Base-by-base conservation (phyloP, 2,329 filamentous ascomycete species). In the Trichoderma gracile region DNA sequence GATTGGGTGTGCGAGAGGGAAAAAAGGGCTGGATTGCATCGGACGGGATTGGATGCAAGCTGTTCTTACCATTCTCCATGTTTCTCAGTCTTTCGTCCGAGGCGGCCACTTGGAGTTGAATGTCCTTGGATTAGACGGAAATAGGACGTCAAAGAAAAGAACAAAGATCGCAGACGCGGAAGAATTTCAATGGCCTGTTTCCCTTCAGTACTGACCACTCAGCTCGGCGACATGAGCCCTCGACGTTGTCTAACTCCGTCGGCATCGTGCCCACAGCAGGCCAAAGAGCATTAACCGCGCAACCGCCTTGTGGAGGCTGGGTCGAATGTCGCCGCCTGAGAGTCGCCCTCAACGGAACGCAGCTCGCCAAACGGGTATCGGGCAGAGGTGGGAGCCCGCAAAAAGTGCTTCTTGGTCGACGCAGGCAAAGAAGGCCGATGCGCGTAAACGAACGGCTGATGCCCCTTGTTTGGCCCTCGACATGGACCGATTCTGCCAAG, bases 311-410 rank as follows among this genome's bases (percentile, higher is more conserved):
- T 42, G 33, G 25, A 59, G 56, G 56, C 56, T 49, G 45, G 55
- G 56, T 33, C 33, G 38, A n/a, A 61, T 30, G 23, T 52, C 47
- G 38, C 47, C 42, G 19, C 46, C 46, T 21, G 25, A 17, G 49
- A 43, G n/a, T 23, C 33, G 47, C 33, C 19, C 47, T 61, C 58
- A 47, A 47, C 47, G 25, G 25, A 53, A 61, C 30, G 47, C 58
- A 61, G 33, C 57, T 50, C 27, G 57, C 33, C 52, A 33, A 43
- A 33, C 57, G 57, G 57, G 38, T 61, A 53, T 45, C 23, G 47
- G 42, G 14, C 33, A 33, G 42, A 17, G 47, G 56, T 38, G 38
- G 58, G 38, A 27, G 27, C 21, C 47, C 38, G 38, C 15, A 52
- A 60, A 21, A 9, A 38, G 47, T n/a, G n/a, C n/a, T n/a, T 19